Percentiles rank a stretch among this genome's conserved stretches.
phyloP scores from a whole-genome alignment of 2,329 filamentous ascomycete species.

The Alternaria sp. region DNA sequence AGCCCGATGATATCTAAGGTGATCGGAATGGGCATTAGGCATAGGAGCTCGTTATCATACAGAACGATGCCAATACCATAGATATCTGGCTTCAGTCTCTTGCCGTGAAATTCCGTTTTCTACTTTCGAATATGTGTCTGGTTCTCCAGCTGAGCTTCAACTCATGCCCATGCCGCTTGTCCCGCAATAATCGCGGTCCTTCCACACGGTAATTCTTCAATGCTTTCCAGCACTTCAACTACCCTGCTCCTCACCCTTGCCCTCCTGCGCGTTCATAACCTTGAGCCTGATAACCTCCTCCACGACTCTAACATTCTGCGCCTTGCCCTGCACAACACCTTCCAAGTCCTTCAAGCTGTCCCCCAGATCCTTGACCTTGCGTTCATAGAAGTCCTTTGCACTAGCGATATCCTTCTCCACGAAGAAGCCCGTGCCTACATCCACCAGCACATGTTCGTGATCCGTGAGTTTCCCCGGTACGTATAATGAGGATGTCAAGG shows the following conservation, averaged over 20 bases:
- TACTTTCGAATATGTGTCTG: neutral
- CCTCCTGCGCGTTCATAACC: constrained; percentile 48
- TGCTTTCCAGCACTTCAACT: constrained; percentile 21
- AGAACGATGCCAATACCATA: neutral
- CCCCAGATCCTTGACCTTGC: constrained; percentile 71
- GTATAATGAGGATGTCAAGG: constrained; percentile 92
- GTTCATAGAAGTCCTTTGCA: constrained; percentile 71
- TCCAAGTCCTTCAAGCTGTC: constrained; percentile 73
- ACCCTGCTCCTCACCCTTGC: constrained; percentile 36
- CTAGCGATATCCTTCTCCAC: constrained; percentile 80
- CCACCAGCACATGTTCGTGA: constrained; percentile 67
- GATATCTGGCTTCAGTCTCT: neutral
- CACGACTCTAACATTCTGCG: constrained; percentile 81
- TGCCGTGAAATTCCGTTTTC: neutral
- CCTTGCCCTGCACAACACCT: constrained; percentile 76
- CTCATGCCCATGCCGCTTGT: neutral
- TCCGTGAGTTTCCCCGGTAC: constrained; percentile 79
- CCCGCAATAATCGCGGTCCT: neutral
- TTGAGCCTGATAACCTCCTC: constrained; percentile 71
- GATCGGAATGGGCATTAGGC: neutral
- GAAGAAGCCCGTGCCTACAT: constrained; percentile 93
- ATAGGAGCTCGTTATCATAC: neutral
- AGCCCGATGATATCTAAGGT: neutral
- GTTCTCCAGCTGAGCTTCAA: neutral
- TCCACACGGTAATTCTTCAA: neutral